Percentiles rank a stretch among this genome's conserved stretches.
phyloP scores from a whole-genome alignment of 805 yeast genomes.

The Kodamaea restingae region DNA sequence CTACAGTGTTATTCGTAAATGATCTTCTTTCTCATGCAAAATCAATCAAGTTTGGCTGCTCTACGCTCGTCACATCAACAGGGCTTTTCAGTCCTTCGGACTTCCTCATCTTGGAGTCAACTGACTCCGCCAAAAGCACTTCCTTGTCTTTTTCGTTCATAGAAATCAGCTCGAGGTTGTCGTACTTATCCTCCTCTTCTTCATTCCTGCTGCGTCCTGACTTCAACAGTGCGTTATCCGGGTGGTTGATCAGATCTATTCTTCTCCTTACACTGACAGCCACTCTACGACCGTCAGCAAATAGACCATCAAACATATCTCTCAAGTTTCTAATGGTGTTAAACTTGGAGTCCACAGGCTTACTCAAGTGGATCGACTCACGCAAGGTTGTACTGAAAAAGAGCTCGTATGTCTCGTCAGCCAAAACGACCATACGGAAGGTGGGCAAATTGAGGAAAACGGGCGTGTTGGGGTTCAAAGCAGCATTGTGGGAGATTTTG shows the following conservation, averaged over 20 bases:
- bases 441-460: conserved; percentile 75
- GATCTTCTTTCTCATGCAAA: conserved; percentile 19
- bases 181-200: conserved; percentile 48
- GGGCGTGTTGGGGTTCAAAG: conserved; percentile 77
- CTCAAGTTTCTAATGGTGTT: conserved; percentile 59
- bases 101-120: not conserved
- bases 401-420: conserved; percentile 89
- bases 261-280: conserved; percentile 86
- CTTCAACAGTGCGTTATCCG: conserved; percentile 33
- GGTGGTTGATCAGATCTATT: conserved; percentile 53
- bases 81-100: conserved; percentile 9
- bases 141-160: conserved; percentile 45
- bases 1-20: too few relatives aligned
- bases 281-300: conserved; percentile 89
- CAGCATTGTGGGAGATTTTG: conserved; percentile 62
- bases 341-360: conserved; percentile 44
- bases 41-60: conserved; percentile 35
- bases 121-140: conserved; percentile 30
- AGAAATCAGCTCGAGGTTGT: conserved; percentile 39
- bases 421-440: conserved; percentile 89
- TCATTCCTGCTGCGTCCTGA: conserved; percentile 25
- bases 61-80: not conserved
- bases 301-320: conserved; percentile 84
- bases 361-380: conserved; percentile 62
- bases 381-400: conserved; percentile 70